A percentile compares a stretch with the other conserved stretches of the same genome.
These are phyloP conservation scores for Phialemoniopsis sp. DNA, from an alignment of 2,329 filamentous ascomycete species.

Conservation along the genomic window DNA sequence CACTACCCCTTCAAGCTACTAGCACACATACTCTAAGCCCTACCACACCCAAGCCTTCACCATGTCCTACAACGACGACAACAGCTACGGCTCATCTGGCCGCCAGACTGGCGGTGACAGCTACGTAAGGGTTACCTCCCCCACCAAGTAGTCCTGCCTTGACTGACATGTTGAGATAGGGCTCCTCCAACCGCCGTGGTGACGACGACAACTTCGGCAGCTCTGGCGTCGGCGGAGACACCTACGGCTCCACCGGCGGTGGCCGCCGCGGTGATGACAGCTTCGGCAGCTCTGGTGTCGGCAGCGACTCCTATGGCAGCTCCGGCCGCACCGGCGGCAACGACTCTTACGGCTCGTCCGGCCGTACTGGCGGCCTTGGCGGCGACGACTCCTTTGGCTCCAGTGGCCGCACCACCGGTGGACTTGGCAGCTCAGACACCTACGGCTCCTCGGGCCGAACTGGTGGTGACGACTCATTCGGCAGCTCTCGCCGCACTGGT, in stretches of 20 bases:
- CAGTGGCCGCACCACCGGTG: not conserved
- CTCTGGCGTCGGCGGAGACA: constrained; percentile 7
- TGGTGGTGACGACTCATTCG: too few species aligned
- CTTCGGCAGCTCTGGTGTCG: constrained; percentile 13
- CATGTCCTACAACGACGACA: constrained; percentile 43
- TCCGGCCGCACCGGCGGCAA: constrained; percentile 13
- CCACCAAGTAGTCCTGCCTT: too few species aligned
- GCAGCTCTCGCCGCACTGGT: too few species aligned
- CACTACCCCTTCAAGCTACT: too few species aligned
- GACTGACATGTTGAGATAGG: constrained; percentile 10
- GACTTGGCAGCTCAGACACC: constrained; percentile 1
- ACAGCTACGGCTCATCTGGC: constrained; percentile 18
- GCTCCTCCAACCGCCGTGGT: constrained; percentile 5
- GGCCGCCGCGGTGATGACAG: too few species aligned
- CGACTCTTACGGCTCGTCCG: constrained; percentile 10
- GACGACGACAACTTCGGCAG: constrained; percentile 3
- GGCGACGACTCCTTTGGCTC: constrained; percentile 12
- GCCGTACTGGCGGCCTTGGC: constrained; percentile 3
- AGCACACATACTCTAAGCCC: too few species aligned
- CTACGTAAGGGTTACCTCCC: constrained; percentile 15
- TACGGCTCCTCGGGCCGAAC: constrained; percentile 3
- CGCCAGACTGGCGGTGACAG: constrained; percentile 6
- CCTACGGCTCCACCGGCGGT: constrained; percentile 12
- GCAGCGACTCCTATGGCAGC: constrained; percentile 15
- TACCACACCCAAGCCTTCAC: constrained; percentile 9